phyloP scores from a whole-genome alignment of 106 monocot genomes.

The Allium cepa region DNA sequence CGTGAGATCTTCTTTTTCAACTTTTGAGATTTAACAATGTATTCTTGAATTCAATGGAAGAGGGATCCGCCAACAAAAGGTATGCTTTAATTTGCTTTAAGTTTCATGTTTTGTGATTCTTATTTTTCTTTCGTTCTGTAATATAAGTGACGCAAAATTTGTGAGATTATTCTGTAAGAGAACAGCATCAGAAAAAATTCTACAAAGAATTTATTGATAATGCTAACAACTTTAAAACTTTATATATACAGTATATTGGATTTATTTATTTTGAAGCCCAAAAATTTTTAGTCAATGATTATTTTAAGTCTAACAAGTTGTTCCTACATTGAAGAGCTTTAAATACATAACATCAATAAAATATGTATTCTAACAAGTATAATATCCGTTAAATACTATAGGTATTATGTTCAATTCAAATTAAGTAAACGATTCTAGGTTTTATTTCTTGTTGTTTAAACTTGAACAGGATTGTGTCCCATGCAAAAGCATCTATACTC shows the following conservation, averaged over 20 bases:
- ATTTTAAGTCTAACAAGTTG: background rate
- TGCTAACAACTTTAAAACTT: background rate
- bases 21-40: background rate
- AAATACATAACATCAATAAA: background rate
- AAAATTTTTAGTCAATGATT: too few relatives aligned
- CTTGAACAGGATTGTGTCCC: background rate
- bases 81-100: background rate
- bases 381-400: background rate
- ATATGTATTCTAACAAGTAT: background rate
- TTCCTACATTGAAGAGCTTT: background rate
- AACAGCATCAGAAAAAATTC: background rate
- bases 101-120: background rate
- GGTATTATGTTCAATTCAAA: background rate
- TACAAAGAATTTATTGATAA: background rate
- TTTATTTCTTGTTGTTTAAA: too few relatives aligned
- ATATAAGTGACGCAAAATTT: background rate
- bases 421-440: background rate
- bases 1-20: background rate
- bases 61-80: background rate
- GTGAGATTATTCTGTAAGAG: background rate
- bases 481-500: background rate
- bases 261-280: background rate
- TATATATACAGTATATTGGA: background rate
- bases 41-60: constrained; percentile 3
- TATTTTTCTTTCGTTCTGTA: background rate